Conservation (phyloP, 1,139 yeast species). For the Saccharomycopsis crataegensis region DNA sequence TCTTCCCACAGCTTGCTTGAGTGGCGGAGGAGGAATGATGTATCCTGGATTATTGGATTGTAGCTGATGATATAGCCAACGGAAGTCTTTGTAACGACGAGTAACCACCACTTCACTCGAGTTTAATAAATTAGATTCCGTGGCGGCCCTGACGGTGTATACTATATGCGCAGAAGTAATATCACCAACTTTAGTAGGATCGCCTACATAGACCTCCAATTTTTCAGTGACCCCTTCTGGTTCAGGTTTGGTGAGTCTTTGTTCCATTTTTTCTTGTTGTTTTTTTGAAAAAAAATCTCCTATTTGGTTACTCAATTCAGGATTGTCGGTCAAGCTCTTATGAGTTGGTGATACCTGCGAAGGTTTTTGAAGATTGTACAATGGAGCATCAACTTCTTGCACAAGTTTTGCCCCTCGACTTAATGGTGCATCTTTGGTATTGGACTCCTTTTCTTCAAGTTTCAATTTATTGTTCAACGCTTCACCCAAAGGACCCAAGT, state of each 20-base stretch:
- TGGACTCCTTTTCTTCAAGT: constrained; percentile 20
- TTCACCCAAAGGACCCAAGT: constrained; percentile 40
- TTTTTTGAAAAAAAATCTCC: constrained; percentile 14
- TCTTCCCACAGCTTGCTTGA: constrained; percentile 86
- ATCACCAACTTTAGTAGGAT: constrained; percentile 90
- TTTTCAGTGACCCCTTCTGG: constrained; percentile 24
- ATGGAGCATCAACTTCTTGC: constrained; percentile 43
- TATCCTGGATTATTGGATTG: constrained; percentile 83
- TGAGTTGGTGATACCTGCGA: constrained; percentile 19
- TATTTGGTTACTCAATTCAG: constrained; percentile 8
- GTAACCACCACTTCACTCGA: constrained; percentile 46
- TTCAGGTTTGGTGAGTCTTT: constrained; percentile 19
- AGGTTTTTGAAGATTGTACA: constrained; percentile 34
- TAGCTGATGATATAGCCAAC: constrained; percentile 84
- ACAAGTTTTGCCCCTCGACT: constrained; percentile 26
- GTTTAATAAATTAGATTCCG: constrained; percentile 20
- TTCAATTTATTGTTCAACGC: constrained; percentile 22
- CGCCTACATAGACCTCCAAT: constrained; percentile 72
- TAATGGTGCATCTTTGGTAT: constrained; percentile 1
- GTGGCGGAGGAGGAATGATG: constrained; percentile 95
- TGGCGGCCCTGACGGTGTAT: constrained; percentile 62
- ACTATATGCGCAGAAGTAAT: constrained; percentile 83
- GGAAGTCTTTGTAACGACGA: constrained; percentile 75
- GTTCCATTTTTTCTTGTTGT: constrained; percentile 6
- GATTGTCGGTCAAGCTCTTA: constrained; percentile 13